Conservation (phyloP, 352 stramenopile species). For the Phytophthora brassicae region DNA sequence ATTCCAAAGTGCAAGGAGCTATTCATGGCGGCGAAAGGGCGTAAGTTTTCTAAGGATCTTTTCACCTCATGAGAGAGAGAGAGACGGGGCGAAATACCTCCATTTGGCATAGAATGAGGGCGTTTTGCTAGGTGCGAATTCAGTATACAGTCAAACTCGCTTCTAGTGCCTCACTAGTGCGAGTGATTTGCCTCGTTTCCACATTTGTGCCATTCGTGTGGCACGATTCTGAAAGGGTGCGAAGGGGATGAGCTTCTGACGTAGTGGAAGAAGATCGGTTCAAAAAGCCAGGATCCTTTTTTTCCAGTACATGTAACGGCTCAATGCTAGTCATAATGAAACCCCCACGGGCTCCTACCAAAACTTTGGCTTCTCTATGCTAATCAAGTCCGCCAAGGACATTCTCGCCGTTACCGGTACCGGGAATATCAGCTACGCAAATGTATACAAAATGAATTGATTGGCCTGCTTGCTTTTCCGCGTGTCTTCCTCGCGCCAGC, state of each 20-base stretch:
- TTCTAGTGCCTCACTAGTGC: neutral
- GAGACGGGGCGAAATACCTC: neutral
- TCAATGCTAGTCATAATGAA: neutral
- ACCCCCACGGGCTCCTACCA: too few relatives aligned
- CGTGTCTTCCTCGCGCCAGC: constrained; percentile 4
- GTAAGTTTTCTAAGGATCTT: constrained; percentile 41
- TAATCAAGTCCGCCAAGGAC: neutral
- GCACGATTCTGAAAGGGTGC: constrained; percentile 1
- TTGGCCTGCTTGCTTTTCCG: constrained; percentile 11
- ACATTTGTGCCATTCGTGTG: neutral
- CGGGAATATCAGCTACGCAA: neutral
- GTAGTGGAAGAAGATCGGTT: constrained; percentile 1
- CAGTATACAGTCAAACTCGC: neutral
- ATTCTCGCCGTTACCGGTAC: constrained; percentile 13
- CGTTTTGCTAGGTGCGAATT: neutral
- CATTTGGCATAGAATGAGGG: neutral
- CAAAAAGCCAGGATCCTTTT: neutral
- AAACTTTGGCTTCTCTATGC: too few relatives aligned
- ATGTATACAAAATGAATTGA: constrained; percentile 1
- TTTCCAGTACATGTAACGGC: neutral
- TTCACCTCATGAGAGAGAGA: neutral
- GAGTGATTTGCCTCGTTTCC: neutral
- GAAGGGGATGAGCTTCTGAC: neutral
- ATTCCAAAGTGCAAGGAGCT: constrained; percentile 11
- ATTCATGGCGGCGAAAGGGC: constrained; percentile 28